Evolutionary conservation across 2,329 filamentous ascomycete genomes (phyloP), one percentile per base, ranked within the genome.

Genomic region (Cordyceps javanica): DNA sequence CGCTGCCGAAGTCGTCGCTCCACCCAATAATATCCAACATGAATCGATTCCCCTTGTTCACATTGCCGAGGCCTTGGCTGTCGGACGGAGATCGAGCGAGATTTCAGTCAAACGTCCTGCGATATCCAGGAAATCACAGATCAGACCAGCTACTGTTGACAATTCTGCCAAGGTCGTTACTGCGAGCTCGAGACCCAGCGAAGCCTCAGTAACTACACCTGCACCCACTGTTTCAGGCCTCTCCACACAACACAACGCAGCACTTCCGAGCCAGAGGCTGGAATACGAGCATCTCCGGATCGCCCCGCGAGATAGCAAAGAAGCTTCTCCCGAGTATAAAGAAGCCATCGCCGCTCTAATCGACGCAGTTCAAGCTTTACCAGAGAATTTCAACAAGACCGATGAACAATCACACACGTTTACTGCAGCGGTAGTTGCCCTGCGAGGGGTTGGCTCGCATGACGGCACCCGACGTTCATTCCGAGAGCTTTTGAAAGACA

Each of bases 201-300:
- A 44, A 25, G 28, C 28, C 25, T 4, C 28, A 19, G 19, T 39
- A 23, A 21, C 39, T 13, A 14, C 51, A 5, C 21, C 1, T 16
- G 3, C 19, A 19, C 8, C 19, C 39, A 34, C 30, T 9, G 5
- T 14, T 8, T n/a, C 30, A 28, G 36, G 19, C 14, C 19, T 45
- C 21, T 44, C 21, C 26, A 9, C 16, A n/a, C 19, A 26, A 10
- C n/a, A 34, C 9, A 34, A 25, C 21, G 21, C 39, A 11, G 30
- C 30, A 8, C 21, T 32, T 14, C 14, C 21, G 28, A 21, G 51
- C 21, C 21, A 54, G 9, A 19, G 2, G 5, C 51, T 54, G 5
- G 51, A 54, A 54, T 54, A 54, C 16, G 51, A 54, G 3, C 28
- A 54, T 34, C 41, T 54, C 1, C 45, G 16, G 7, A 41, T 54